Percentiles rank a stretch among this genome's conserved stretches.
phyloP scores from a whole-genome alignment of 345 rosid genomes.

The Geranium brycei region DNA sequence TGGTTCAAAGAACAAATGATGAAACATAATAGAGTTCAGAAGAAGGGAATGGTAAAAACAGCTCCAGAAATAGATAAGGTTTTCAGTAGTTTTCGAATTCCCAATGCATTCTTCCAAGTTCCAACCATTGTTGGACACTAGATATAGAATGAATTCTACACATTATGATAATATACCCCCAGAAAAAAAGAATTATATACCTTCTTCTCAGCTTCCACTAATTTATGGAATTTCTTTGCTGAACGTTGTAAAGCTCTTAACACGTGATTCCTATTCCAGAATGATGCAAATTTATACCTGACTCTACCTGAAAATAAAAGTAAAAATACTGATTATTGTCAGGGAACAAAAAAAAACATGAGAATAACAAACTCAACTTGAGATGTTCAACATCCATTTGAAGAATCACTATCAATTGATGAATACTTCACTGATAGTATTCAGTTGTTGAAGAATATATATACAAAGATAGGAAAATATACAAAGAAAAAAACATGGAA shows the following conservation, averaged over 20 bases:
- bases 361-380: background rate
- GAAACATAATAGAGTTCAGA: background rate
- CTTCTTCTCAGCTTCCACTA: constrained; percentile 89
- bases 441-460: no score
- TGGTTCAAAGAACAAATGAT: background rate
- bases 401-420: background rate
- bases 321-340: constrained; percentile 2
- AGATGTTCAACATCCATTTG: background rate
- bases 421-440: background rate
- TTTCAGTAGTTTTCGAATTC: no score
- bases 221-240: constrained; percentile 47
- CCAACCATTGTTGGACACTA: no score
- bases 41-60: background rate
- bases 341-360: no score
- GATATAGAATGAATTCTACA: no score
- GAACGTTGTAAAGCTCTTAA: constrained; percentile 70
- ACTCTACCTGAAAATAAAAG: constrained; percentile 73
- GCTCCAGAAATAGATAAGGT: background rate
- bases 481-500: background rate
- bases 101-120: no score
- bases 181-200: constrained; percentile 17
- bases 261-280: constrained; percentile 98
- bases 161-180: no score
- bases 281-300: constrained; percentile 98
- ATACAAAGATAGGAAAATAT: background rate